phyloP scores from a whole-genome alignment of 805 yeast species.

The Tetrapisispora iriomotensis region DNA sequence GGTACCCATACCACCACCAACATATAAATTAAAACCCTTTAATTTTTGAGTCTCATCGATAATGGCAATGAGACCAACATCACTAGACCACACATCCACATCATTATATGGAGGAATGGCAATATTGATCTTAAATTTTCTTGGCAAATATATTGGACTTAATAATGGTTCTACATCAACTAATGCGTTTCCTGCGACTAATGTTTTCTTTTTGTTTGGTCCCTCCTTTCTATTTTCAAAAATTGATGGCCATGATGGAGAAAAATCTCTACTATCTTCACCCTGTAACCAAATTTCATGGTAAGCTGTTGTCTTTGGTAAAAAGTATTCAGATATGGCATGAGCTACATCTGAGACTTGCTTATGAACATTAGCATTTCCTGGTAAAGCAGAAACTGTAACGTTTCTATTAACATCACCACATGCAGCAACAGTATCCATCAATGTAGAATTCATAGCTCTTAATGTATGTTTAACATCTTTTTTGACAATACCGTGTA shows the following conservation, averaged over 20 bases:
- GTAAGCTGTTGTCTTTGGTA: conserved; percentile 90
- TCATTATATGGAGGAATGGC: conserved; percentile 95
- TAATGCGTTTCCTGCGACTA: conserved; percentile 79
- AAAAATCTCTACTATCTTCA: conserved; percentile 56
- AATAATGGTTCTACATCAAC: conserved; percentile 81
- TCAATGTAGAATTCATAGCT: conserved; percentile 80
- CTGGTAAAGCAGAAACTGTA: conserved; percentile 83
- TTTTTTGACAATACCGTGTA: conserved; percentile 89
- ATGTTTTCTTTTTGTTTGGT: conserved; percentile 68
- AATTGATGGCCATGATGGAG: conserved; percentile 49
- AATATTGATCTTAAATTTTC: conserved; percentile 91
- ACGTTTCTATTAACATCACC: conserved; percentile 98
- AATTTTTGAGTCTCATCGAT: conserved; percentile 51
- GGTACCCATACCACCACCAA: conserved; percentile 99
- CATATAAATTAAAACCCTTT: conserved; percentile 76
- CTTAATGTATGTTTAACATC: conserved; percentile 83
- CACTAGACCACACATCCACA: conserved; percentile 94
- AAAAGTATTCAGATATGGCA: conserved; percentile 65
- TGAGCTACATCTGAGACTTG: conserved; percentile 60
- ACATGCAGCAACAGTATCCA: conserved; percentile 96
- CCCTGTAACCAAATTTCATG: conserved; percentile 97
- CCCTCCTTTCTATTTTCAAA: conserved; percentile 64
- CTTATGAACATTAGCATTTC: conserved; percentile 68
- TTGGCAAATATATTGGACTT: conserved; percentile 79
- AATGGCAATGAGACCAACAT: conserved; percentile 85